Conservation (phyloP, 2,329 filamentous ascomycete species). For the Epichloe gansuensis region DNA sequence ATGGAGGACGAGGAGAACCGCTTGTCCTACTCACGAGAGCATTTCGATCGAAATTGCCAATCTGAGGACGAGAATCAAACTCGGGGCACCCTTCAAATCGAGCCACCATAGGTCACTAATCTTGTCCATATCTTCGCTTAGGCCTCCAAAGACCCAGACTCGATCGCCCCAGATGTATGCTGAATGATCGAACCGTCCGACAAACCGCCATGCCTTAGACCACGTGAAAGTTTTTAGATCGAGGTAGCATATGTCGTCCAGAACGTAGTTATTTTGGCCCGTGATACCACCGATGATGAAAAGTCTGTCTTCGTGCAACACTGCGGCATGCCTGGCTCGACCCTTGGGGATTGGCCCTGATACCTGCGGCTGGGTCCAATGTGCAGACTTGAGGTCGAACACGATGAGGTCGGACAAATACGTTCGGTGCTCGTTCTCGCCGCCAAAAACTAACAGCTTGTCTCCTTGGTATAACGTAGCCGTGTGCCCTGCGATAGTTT, state of each 20-base stretch:
- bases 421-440: slow-evolving; percentile 93
- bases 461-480: slow-evolving; percentile 87
- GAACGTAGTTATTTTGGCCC: slow-evolving; percentile 78
- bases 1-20: slow-evolving; percentile 40
- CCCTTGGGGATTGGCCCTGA: slow-evolving; percentile 78
- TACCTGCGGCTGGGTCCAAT: slow-evolving; percentile 89
- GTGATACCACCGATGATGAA: slow-evolving; percentile 96
- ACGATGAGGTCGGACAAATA: slow-evolving; percentile 94
- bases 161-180: slow-evolving; percentile 86
- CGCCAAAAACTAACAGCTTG: slow-evolving; percentile 94
- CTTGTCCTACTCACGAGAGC: slow-evolving; percentile 26
- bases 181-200: slow-evolving; percentile 87
- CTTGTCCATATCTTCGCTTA: slow-evolving; percentile 95
- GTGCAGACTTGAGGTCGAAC: slow-evolving; percentile 85
- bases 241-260: slow-evolving; percentile 93
- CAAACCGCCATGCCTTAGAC: slow-evolving; percentile 93
- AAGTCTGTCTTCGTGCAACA: slow-evolving; percentile 90
- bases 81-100: slow-evolving; percentile 80
- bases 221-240: slow-evolving; percentile 96
- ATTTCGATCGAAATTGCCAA: slow-evolving; percentile 39
- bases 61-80: slow-evolving; percentile 57
- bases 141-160: slow-evolving; percentile 91
- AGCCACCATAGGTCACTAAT: slow-evolving; percentile 96
- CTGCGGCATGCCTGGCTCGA: slow-evolving; percentile 82
- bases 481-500: slow-evolving; percentile 60